phyloP scores from a whole-genome alignment of 352 stramenopile genomes.

The Lagenidium giganteum region DNA sequence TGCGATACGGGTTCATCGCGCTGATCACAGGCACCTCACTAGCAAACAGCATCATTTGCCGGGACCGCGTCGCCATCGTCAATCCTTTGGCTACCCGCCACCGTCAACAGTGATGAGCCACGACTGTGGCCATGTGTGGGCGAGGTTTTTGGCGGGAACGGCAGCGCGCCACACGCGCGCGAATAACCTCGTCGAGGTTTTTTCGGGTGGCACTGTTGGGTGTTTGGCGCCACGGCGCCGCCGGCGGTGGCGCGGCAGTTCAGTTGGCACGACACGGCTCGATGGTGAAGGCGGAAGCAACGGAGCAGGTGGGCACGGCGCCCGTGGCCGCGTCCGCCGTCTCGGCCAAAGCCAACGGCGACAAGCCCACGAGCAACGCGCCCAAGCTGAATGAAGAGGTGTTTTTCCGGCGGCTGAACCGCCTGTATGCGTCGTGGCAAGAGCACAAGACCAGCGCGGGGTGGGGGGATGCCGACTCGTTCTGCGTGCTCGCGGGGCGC shows the following conservation, averaged over 20 bases:
- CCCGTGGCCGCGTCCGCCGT: constrained; percentile 4
- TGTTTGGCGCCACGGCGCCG: constrained; percentile 10
- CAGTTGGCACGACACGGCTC: too few relatives aligned
- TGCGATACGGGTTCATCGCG: constrained; percentile 61
- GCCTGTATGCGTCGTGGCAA: constrained; percentile 60
- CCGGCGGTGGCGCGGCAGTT: too few relatives aligned
- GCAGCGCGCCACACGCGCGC: too few relatives aligned
- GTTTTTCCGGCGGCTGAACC: constrained; percentile 79
- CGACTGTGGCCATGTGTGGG: too few relatives aligned
- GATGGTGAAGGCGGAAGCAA: too few relatives aligned
- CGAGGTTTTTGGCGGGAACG: too few relatives aligned
- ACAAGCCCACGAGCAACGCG: constrained; percentile 15
- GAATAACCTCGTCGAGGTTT: constrained; percentile 17
- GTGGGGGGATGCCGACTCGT: constrained; percentile 50
- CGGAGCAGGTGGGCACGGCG: constrained; percentile 17
- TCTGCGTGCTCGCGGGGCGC: constrained; percentile 68
- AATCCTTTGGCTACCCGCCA: constrained; percentile 8
- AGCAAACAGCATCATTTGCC: constrained; percentile 76
- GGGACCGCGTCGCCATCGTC: too few relatives aligned
- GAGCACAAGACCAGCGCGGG: constrained; percentile 26
- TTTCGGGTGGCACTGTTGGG: not conserved
- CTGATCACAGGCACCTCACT: constrained; percentile 71
- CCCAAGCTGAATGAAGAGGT: constrained; percentile 53
- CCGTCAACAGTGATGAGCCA: too few relatives aligned
- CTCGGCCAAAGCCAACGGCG: constrained; percentile 4